A percentile compares a stretch with the other conserved stretches of the same genome.
These are phyloP conservation scores for Chytriomyces sp. DNA, from an alignment of 192 early-diverging fungal species.

Conservation along the genomic window DNA sequence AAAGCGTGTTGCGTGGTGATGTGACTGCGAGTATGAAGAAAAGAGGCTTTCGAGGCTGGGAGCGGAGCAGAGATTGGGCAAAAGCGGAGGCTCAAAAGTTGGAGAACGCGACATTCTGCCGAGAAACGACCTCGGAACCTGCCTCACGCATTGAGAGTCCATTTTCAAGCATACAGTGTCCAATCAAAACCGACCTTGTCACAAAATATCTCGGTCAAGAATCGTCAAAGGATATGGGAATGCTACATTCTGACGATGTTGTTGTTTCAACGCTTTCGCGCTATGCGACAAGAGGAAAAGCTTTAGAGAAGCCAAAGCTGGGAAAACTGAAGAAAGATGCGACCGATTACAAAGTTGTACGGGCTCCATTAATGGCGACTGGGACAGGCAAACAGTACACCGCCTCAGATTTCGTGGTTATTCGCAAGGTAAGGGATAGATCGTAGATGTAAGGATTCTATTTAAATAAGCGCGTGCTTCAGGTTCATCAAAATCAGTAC, in stretches of 20 bases:
- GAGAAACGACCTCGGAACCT: too few species aligned
- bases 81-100: neutral
- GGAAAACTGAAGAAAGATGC: conserved; percentile 9
- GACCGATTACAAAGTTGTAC: neutral
- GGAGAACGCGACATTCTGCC: neutral
- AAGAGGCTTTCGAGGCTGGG: neutral
- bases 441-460: neutral
- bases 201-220: too few species aligned
- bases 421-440: conserved; percentile 7
- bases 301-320: neutral
- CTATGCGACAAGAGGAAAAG: neutral
- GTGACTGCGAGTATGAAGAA: neutral
- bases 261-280: neutral
- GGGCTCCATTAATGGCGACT: neutral
- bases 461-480: neutral
- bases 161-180: too few species aligned
- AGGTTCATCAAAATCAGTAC: neutral
- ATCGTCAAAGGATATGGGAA: too few species aligned
- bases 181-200: too few species aligned
- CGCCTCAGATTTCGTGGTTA: conserved; percentile 21
- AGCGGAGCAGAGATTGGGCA: neutral
- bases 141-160: too few species aligned
- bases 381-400: conserved; percentile 2
- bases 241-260: neutral
- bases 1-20: neutral